phyloP scores from a whole-genome alignment of 1,284 basidiomycete species.

The Puccinia hordei region DNA sequence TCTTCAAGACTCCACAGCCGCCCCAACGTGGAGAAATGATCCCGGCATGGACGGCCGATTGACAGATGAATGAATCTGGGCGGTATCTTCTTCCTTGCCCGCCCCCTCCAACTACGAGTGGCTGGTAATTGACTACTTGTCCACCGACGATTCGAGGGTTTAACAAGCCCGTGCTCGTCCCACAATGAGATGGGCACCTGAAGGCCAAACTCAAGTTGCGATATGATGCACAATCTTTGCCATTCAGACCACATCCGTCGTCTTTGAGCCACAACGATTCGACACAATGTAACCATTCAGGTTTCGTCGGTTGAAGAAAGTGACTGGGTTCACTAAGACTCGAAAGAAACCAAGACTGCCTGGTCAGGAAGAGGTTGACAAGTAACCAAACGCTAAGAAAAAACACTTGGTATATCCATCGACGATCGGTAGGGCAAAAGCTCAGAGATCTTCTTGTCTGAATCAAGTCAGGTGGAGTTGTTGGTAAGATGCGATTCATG shows the following conservation, averaged over 20 bases:
- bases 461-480: background rate
- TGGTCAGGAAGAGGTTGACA: constrained; percentile 3
- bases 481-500: background rate
- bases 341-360: constrained; percentile 26
- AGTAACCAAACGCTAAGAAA: constrained; percentile 27
- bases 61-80: constrained; percentile 58
- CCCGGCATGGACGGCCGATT: constrained; percentile 58
- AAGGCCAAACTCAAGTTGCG: constrained; percentile 17
- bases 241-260: constrained; percentile 33
- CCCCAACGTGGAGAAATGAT: constrained; percentile 53
- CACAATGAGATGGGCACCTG: constrained; percentile 31
- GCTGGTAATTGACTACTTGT: constrained; percentile 6
- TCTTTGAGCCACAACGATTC: constrained; percentile 28
- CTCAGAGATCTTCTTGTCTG: background rate
- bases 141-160: constrained; percentile 35
- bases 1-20: constrained; percentile 55
- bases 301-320: constrained; percentile 5
- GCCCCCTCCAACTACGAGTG: constrained; percentile 25
- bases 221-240: background rate
- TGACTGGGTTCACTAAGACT: constrained; percentile 16
- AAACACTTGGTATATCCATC: background rate
- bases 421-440: background rate
- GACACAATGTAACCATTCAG: constrained; percentile 34
- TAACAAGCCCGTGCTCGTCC: constrained; percentile 10
- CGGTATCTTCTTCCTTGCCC: constrained; percentile 53